Base-by-base conservation (phyloP, 768 basidiomycete species). In the Lentinula aciculospora region DNA sequence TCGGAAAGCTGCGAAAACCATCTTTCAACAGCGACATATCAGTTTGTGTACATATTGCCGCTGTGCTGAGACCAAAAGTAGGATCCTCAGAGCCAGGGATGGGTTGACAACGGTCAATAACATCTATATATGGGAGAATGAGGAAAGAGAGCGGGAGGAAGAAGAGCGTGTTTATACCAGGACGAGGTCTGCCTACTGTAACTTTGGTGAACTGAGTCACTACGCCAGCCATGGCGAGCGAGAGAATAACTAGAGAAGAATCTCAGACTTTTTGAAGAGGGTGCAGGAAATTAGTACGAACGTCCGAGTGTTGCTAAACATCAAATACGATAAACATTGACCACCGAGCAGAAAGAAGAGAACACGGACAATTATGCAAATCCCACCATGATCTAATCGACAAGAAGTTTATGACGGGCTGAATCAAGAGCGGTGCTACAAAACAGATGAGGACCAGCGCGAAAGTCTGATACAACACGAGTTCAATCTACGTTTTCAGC, bases 1-100 rank as follows among this genome's bases (percentile, higher is more conserved):
- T 92, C 15, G 88, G 89, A 70, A 98, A 98, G 67, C 93, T 94
- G 64, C 91, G 82, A 76, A 92, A 98, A 1, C 94, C 95, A 71
- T 96, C 92, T 28, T 76, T 73, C 62, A 94, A 69, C 27, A 86
- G 78, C 7, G 66, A 61, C 17, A 68, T 63, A 61, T 89, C 72
- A 4, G 81, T 76, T 64, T 88, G 86, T 1, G 91, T 92, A 70
- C 97, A 99, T 54, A 96, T 85, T 4, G 81, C 77, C 53, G 79
- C 81, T n/a, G 78, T 84, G 0, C 86, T 84, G 7, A 98, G 74
- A 0, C 91, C 89, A 62, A 82, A 96, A 1, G 77, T 67, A 4
- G 85, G 81, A 64, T 97, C 88, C 1, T 70, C 72, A 3, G 88
- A 77, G 3, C 86, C 91, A 0, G 77, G 48, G 28, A 67, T 70